These are phyloP conservation scores for Claviceps arundinis DNA, from an alignment of 2,329 filamentous ascomycete species.

Conservation along the genomic window DNA sequence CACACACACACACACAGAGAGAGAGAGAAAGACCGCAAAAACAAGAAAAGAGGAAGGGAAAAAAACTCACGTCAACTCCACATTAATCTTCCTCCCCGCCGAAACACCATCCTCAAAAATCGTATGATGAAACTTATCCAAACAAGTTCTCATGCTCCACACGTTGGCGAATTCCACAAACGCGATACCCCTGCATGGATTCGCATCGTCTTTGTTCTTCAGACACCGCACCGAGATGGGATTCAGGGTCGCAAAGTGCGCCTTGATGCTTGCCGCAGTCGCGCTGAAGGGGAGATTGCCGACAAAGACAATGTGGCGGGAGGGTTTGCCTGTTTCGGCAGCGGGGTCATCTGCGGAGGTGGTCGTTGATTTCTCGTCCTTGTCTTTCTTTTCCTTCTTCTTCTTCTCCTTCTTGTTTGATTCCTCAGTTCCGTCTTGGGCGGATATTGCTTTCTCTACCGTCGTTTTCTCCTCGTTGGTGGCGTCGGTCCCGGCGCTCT, in stretches of 20 bases:
- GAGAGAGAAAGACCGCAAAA: not conserved
- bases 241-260: slow-evolving; percentile 64
- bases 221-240: slow-evolving; percentile 46
- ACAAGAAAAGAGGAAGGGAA: slow-evolving; percentile 11
- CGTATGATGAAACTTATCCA: slow-evolving; percentile 82
- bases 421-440: not conserved
- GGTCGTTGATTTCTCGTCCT: not conserved
- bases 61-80: slow-evolving; percentile 66
- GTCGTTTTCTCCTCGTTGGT: not conserved
- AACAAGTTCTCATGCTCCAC: slow-evolving; percentile 83
- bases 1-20: not conserved
- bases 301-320: slow-evolving; percentile 20
- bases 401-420: slow-evolving; percentile 8
- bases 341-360: slow-evolving; percentile 3
- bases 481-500: slow-evolving; percentile 5
- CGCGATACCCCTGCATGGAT: slow-evolving; percentile 59
- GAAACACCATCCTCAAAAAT: slow-evolving; percentile 48
- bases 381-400: slow-evolving; percentile 18
- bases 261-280: slow-evolving; percentile 52
- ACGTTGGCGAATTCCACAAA: slow-evolving; percentile 83
- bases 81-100: slow-evolving; percentile 66
- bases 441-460: too few species aligned
- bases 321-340: slow-evolving; percentile 12
- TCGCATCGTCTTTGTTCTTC: slow-evolving; percentile 48
- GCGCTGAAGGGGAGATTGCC: slow-evolving; percentile 84